phyloP scores from a whole-genome alignment of 2,329 filamentous ascomycete species.

The Scortechinia acanthostroma region DNA sequence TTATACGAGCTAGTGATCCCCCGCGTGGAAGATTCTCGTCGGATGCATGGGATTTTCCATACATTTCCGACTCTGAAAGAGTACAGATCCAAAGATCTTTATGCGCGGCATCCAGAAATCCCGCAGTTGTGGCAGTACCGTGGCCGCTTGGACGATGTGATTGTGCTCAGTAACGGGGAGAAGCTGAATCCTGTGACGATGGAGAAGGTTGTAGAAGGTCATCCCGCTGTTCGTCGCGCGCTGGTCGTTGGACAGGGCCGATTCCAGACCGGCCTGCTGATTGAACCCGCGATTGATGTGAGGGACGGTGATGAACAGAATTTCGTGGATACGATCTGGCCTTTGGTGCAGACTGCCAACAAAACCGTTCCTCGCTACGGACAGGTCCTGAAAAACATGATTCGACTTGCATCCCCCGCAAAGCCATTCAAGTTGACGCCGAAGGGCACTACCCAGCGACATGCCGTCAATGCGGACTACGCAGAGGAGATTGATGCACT shows the following conservation, averaged over 20 bases:
- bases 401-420: background rate
- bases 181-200: constrained; percentile 39
- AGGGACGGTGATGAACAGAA: no score
- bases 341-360: constrained; percentile 30
- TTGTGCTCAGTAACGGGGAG: constrained; percentile 40
- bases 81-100: constrained; percentile 3
- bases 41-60: background rate
- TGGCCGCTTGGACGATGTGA: constrained; percentile 28
- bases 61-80: background rate
- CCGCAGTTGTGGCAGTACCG: constrained; percentile 8
- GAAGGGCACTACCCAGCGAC: constrained; percentile 7
- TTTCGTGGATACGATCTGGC: constrained; percentile 34
- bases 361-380: constrained; percentile 33
- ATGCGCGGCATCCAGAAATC: constrained; percentile 6
- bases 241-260: constrained; percentile 33
- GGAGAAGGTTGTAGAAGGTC: constrained; percentile 26
- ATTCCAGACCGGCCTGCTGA: constrained; percentile 36
- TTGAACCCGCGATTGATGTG: constrained; percentile 33
- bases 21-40: background rate
- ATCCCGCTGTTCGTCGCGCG: constrained; percentile 28
- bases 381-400: constrained; percentile 21
- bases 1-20: constrained; percentile 12
- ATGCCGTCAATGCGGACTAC: constrained; percentile 25
- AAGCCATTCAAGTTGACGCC: background rate
- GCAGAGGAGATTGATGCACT: constrained; percentile 30